Percentiles rank a stretch among this genome's conserved stretches.
Evolutionary conservation across 2,329 filamentous ascomycete genomes (phyloP).

Genomic region (Neonectria hederae): DNA sequence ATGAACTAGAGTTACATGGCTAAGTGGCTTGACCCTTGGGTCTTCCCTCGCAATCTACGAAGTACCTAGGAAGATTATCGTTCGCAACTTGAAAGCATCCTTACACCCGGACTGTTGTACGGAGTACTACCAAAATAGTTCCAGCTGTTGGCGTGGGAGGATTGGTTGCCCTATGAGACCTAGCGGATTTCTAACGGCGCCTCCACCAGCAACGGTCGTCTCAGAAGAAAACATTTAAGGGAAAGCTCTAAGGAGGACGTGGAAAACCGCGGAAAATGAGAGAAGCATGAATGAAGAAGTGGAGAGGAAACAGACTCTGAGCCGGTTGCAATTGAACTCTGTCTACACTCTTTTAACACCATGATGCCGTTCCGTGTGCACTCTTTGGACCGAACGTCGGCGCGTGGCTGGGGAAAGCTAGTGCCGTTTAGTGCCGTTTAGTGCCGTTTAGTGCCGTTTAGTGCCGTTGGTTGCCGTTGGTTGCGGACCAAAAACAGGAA

Average conservation of each 20-base stretch:
- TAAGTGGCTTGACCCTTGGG: not conserved
- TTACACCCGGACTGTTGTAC: not conserved
- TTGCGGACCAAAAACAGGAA: conserved; percentile 24
- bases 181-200: conserved; percentile 31
- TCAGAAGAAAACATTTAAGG: not conserved
- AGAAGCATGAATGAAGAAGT: not conserved
- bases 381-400: conserved; percentile 32
- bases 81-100: not conserved
- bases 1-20: not conserved
- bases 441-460: conserved; percentile 18
- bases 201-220: conserved; percentile 25
- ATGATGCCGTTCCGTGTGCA: not conserved
- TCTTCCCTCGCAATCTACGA: not conserved
- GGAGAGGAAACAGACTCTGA: not conserved
- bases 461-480: too few relatives aligned
- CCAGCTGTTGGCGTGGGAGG: conserved; percentile 20
- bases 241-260: not conserved
- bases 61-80: not conserved
- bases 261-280: not conserved
- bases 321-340: not conserved
- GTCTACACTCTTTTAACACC: not conserved
- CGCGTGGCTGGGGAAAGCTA: conserved; percentile 9
- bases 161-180: conserved; percentile 37
- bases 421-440: conserved; percentile 22
- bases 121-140: not conserved